Evolutionary conservation across 2,329 filamentous ascomycete species (phyloP).

Genomic region (Exserohilum turcica): DNA sequence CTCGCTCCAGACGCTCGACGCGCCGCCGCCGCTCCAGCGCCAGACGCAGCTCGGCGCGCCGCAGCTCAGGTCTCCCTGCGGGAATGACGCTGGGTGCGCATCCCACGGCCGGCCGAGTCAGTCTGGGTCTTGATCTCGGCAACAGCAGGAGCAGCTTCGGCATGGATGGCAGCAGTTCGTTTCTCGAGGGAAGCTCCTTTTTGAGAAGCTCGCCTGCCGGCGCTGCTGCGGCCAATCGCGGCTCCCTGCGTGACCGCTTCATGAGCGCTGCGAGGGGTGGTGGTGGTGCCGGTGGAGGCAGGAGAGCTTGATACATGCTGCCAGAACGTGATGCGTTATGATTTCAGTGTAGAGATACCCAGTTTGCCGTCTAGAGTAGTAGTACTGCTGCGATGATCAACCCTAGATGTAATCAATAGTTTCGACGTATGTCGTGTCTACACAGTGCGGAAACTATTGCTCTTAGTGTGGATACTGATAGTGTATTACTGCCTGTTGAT

Average conservation of each 20-base stretch:
- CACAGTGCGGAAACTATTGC: no score
- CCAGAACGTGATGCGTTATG: conserved; percentile 1
- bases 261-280: conserved; percentile 30
- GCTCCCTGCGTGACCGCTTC: conserved; percentile 36
- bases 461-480: no score
- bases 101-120: conserved; percentile 15
- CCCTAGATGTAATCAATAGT: no score
- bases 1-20: conserved; percentile 26
- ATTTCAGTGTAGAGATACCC: conserved; percentile 9
- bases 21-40: conserved; percentile 29
- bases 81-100: conserved; percentile 7
- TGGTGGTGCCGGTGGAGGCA: conserved; percentile 18
- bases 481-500: no score
- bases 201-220: conserved; percentile 41
- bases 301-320: conserved; percentile 13
- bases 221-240: conserved; percentile 32
- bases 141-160: conserved; percentile 38
- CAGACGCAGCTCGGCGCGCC: conserved; percentile 26
- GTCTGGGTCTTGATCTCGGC: conserved; percentile 28
- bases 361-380: background rate
- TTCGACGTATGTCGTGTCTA: no score
- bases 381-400: background rate
- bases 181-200: conserved; percentile 46
- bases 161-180: conserved; percentile 44
- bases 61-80: conserved; percentile 24